Base-by-base conservation (phyloP, 2,329 filamentous ascomycete species). In the Chaetomiaceae sp. region DNA sequence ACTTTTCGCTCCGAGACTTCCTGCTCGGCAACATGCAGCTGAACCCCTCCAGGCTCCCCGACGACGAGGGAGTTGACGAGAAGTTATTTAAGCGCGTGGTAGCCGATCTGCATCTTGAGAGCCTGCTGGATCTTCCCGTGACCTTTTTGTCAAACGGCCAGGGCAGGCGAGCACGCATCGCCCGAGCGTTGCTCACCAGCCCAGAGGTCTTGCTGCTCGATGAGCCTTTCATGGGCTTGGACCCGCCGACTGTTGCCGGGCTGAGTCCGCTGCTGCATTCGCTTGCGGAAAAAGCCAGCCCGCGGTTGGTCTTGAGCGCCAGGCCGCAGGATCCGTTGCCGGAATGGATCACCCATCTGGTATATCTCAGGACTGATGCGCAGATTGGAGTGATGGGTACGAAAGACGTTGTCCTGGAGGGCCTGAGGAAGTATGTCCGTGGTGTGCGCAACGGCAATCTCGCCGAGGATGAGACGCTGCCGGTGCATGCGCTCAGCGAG, bases 211-310 rank as follows among this genome's bases (percentile, higher is more conserved):
- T 99, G 56, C 75, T 97, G 48, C 75, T 96, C 2, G 94, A 99
- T 70, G 92, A 96, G 63, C 92, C 94, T 1, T 96, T 96, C 65
- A 95, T 96, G 88, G 92, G 94, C 0, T 75, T 99, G 14, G 94
- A 97, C 68, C 94, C 92, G 13, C 85, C 85, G 5, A 95, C 90
- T 0, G 80, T 89, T 11, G 76, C 79, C 11, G 80, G 80, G 1
- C 72, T 97, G 60, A 92, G 87, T 36, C 76, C 78, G 0, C 74
- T 97, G 42, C 73, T 96, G 20, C 73, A 82, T 58, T 76, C 76
- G 0, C 71, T 96, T 51, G 87, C 90, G 0, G 76, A 80, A 54
- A 78, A 77, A 44, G 80, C 80, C 13, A 77, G 75, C 6, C 91
- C 90, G 0, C 78, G 89, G 29, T 73, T 97, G 21, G 75, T 97